Percentiles rank a stretch among this genome's conserved stretches.
These are phyloP conservation scores for Globisporangium abappressorium DNA, from an alignment of 352 stramenopile genomes.

Conservation along the genomic window DNA sequence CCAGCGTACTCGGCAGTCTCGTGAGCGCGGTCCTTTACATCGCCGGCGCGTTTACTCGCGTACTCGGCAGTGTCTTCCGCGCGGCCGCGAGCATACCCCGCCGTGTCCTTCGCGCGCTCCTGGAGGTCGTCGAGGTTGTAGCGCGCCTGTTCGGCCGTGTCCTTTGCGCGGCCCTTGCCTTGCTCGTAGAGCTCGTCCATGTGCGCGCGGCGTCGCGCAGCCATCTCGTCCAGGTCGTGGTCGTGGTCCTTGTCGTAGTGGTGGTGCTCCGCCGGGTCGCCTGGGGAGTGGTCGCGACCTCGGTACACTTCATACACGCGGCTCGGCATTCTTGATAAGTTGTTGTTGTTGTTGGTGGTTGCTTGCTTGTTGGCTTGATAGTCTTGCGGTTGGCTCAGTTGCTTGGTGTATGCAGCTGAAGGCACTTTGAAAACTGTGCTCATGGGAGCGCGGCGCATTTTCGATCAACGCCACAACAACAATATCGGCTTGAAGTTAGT, in stretches of 20 bases:
- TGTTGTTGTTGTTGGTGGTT: not conserved
- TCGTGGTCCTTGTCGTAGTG: slow-evolving; percentile 7
- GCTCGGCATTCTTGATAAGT: slow-evolving; percentile 12
- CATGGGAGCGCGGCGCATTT: not conserved
- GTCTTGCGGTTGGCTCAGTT: not conserved
- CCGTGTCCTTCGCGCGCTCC: slow-evolving; percentile 1
- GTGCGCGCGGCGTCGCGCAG: slow-evolving; percentile 5
- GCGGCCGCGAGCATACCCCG: not conserved
- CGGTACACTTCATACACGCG: slow-evolving; percentile 19
- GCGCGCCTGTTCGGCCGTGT: slow-evolving; percentile 9
- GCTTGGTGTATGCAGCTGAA: not conserved
- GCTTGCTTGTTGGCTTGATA: slow-evolving; percentile 7
- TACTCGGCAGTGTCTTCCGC: slow-evolving; percentile 8
- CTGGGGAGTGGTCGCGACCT: not conserved
- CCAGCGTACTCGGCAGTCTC: not conserved
- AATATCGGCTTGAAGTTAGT: not conserved
- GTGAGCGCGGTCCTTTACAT: not conserved
- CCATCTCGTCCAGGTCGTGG: slow-evolving; percentile 13
- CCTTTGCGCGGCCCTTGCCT: slow-evolving; percentile 2
- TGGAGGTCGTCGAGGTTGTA: slow-evolving; percentile 38
- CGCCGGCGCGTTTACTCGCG: not conserved
- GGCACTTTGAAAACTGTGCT: slow-evolving; percentile 11
- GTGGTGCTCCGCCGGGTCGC: not conserved
- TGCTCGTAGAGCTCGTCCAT: slow-evolving; percentile 12
- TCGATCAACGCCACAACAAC: not conserved